Conservation (phyloP, 108 stramenopile species). For the Aurantiochytrium sp. region DNA sequence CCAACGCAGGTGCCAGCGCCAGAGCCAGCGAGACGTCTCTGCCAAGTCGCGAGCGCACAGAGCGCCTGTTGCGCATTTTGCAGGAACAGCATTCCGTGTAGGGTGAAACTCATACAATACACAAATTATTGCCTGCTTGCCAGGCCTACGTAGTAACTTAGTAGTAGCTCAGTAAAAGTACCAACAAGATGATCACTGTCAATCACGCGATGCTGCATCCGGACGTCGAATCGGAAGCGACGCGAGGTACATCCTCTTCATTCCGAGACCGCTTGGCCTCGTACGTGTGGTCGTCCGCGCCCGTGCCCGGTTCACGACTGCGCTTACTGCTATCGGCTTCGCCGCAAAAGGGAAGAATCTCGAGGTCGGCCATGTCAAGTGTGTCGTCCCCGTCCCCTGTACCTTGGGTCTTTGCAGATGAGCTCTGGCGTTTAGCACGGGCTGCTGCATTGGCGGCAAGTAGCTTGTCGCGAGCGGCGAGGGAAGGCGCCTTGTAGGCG, state of each 20-base stretch:
- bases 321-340: background rate
- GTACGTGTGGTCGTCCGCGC: too few relatives aligned
- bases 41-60: background rate
- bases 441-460: background rate
- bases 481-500: background rate
- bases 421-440: background rate
- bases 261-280: too few relatives aligned
- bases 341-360: background rate
- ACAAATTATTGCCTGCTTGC: too few relatives aligned
- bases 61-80: background rate
- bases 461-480: background rate
- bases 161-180: too few relatives aligned
- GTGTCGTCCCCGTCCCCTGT: background rate
- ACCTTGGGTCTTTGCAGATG: too few relatives aligned
- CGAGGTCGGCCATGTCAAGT: background rate
- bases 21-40: too few relatives aligned
- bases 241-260: too few relatives aligned
- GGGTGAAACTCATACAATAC: too few relatives aligned
- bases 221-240: too few relatives aligned
- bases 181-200: too few relatives aligned
- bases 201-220: too few relatives aligned
- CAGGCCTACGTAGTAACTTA: too few relatives aligned
- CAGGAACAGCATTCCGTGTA: background rate
- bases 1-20: background rate
- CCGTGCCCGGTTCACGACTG: background rate